These are phyloP conservation scores for Gossypium bickii DNA, from an alignment of 345 rosid species.

Conservation along the genomic window DNA sequence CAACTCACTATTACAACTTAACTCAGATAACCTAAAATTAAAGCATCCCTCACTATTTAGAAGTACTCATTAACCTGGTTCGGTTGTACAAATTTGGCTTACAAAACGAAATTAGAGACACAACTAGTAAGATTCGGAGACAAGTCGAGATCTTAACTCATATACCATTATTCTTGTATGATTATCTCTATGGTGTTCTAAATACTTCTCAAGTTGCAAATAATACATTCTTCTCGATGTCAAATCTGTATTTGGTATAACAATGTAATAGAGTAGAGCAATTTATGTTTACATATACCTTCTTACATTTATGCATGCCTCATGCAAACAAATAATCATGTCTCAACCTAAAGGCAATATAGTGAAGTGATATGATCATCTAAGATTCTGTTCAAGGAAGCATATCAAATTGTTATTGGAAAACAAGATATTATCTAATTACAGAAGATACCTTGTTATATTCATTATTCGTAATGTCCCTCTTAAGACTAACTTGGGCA, in stretches of 20 bases:
- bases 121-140: neutral
- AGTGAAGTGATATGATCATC: neutral
- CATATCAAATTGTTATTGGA: neutral
- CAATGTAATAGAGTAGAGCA: neutral
- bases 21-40: neutral
- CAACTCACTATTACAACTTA: neutral
- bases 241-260: neutral
- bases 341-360: neutral
- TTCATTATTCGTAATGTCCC: conserved; percentile 43
- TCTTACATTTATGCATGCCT: neutral
- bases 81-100: neutral
- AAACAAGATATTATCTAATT: neutral
- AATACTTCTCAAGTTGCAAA: neutral
- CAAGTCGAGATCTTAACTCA: neutral
- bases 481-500: conserved; percentile 36
- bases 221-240: neutral
- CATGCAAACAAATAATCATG: neutral
- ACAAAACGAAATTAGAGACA: neutral
- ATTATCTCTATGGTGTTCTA: neutral
- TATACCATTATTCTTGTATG: neutral
- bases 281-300: neutral
- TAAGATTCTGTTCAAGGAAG: neutral
- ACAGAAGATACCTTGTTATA: conserved; percentile 51
- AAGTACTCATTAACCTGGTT: neutral
- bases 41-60: neutral